Conservation (phyloP, 2,329 filamentous ascomycete genomes). For the Fusarium chuoi region DNA sequence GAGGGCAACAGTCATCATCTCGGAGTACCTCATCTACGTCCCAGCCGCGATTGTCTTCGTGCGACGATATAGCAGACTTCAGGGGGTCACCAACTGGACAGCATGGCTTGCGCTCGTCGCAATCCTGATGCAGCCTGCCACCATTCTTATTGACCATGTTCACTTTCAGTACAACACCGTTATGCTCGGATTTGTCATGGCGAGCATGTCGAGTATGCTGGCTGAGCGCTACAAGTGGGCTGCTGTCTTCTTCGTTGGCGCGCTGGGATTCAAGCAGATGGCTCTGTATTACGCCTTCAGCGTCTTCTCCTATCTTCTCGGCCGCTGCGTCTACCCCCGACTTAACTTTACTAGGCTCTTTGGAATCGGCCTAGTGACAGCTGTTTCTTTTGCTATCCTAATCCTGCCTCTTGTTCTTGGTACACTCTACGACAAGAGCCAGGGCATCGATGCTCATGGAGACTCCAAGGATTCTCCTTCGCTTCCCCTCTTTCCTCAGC, state of each 20-base stretch:
- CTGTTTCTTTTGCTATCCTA: conserved; percentile 77
- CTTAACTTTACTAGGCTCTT: conserved; percentile 75
- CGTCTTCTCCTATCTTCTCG: conserved; percentile 91
- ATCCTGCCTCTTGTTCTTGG: conserved; percentile 80
- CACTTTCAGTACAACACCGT: conserved; percentile 99
- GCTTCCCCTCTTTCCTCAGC: conserved; percentile 68
- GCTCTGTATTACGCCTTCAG: conserved; percentile 95
- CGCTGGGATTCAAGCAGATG: conserved; percentile 99
- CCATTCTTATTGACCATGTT: conserved; percentile 92
- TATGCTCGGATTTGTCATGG: conserved; percentile 92
- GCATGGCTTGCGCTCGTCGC: conserved; percentile 86
- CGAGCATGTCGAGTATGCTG: conserved; percentile 87
- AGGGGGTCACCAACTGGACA: conserved; percentile 83
- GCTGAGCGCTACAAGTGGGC: conserved; percentile 88
- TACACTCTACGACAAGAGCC: conserved; percentile 73
- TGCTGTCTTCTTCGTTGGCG: conserved; percentile 91
- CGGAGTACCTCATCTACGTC: conserved; percentile 90
- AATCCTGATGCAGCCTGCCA: conserved; percentile 90
- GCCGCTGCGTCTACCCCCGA: conserved; percentile 81
- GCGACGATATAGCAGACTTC: conserved; percentile 79
- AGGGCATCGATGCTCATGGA: conserved; percentile 67
- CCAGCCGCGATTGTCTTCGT: conserved; percentile 88
- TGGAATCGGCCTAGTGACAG: conserved; percentile 78
- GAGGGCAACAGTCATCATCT: conserved; percentile 89
- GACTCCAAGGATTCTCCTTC: conserved; percentile 68